Conservation (phyloP, 805 yeast species). For the Metschnikowia koreensis region DNA sequence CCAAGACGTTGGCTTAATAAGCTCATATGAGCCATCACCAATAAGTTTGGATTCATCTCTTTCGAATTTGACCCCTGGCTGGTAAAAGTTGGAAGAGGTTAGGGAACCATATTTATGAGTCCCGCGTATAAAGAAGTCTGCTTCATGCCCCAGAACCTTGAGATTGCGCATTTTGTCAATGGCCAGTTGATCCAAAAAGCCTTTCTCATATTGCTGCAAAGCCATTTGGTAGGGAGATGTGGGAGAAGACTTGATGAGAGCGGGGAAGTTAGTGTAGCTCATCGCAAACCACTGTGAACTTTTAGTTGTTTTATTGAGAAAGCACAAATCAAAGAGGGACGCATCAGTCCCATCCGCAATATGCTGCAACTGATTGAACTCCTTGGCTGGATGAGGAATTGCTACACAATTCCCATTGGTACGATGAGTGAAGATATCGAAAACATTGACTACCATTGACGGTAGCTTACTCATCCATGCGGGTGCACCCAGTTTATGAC, state of each 20-base stretch:
- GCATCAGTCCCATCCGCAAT: conserved; percentile 19
- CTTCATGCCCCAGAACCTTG: conserved; percentile 13
- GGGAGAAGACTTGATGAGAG: conserved; percentile 79
- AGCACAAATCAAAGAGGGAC: conserved; percentile 40
- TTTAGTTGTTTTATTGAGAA: conserved; percentile 64
- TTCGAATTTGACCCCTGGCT: conserved; percentile 34
- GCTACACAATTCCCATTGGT: conserved; percentile 41
- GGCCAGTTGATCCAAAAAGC: conserved; percentile 10
- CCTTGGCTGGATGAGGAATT: conserved; percentile 67
- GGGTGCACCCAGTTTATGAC: conserved; percentile 64
- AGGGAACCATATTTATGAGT: conserved; percentile 34
- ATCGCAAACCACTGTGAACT: conserved; percentile 82
- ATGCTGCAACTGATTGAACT: conserved; percentile 31
- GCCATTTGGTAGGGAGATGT: conserved; percentile 56
- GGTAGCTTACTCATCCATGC: conserved; percentile 79
- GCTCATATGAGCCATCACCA: conserved; percentile 19
- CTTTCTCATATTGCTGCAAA: conserved; percentile 27
- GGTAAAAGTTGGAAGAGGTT: conserved; percentile 31
- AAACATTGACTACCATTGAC: conserved; percentile 69
- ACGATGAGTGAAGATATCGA: conserved; percentile 58
- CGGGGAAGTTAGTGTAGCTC: conserved; percentile 74
- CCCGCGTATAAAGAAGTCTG: conserved; percentile 33
- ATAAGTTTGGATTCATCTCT: conserved; percentile 21
- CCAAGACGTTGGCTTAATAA: conserved; percentile 1
- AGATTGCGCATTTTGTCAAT: conserved; percentile 17